phyloP scores from a whole-genome alignment of 1,284 basidiomycete genomes.

The Sporisorium scitamineum region DNA sequence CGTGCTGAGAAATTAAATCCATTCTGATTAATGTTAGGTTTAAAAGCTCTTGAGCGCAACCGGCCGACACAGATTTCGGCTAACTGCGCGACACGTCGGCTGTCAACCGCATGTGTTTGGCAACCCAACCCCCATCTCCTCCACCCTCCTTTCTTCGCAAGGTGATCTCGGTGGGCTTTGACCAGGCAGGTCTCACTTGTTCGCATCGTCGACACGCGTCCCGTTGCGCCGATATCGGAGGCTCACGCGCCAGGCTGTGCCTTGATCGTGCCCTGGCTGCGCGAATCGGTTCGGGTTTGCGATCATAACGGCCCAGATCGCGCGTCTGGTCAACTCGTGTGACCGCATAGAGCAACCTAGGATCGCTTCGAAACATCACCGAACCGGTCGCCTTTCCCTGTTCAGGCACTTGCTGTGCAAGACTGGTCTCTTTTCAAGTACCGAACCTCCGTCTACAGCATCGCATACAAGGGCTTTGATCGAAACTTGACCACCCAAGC shows the following conservation, averaged over 20 bases:
- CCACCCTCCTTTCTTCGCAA: background rate
- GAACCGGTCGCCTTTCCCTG: background rate
- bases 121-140: background rate
- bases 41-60: background rate
- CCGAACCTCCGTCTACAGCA: background rate
- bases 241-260: constrained; percentile 2
- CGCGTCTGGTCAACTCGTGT: background rate
- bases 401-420: background rate
- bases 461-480: background rate
- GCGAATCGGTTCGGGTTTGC: background rate
- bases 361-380: too few species aligned
- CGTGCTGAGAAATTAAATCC: background rate
- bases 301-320: background rate
- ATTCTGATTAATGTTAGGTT: background rate
- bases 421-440: too few species aligned
- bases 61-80: constrained; percentile 5
- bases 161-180: constrained; percentile 2
- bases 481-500: background rate
- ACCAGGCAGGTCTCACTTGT: background rate
- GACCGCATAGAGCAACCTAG: background rate
- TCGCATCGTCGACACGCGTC: background rate
- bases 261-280: background rate
- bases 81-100: constrained; percentile 9
- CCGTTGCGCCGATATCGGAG: background rate
- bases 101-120: too few species aligned